Percentiles rank a stretch among this genome's conserved stretches.
Evolutionary conservation across 2,329 filamentous ascomycete species (phyloP).

Genomic region (Beauveria varroae): DNA sequence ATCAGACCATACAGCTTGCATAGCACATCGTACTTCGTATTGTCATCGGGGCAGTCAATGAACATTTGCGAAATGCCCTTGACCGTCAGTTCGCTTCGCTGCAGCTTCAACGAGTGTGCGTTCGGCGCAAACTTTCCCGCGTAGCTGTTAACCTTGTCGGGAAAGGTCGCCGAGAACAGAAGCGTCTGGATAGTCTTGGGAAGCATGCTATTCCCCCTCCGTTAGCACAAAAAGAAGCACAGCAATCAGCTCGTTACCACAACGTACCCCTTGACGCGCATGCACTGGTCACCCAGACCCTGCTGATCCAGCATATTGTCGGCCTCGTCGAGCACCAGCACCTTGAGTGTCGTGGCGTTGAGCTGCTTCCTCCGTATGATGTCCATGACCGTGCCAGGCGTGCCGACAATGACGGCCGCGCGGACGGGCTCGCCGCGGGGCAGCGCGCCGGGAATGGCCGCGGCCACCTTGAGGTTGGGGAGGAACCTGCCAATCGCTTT

Average conservation of each 20-base stretch:
- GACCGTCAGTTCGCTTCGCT: constrained; percentile 87
- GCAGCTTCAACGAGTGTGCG: constrained; percentile 79
- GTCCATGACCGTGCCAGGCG: constrained; percentile 87
- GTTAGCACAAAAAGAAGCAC: too few relatives aligned
- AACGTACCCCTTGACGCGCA: constrained; percentile 71
- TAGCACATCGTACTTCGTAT: constrained; percentile 79
- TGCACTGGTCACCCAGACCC: constrained; percentile 89
- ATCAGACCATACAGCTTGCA: constrained; percentile 93
- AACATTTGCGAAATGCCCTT: constrained; percentile 98
- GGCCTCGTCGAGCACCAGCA: constrained; percentile 90
- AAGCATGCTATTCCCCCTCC: constrained; percentile 50
- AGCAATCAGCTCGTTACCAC: not conserved
- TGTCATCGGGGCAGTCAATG: constrained; percentile 78
- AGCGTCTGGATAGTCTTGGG: constrained; percentile 75
- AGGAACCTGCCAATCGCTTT: constrained; percentile 79
- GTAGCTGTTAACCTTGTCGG: constrained; percentile 76
- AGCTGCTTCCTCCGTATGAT: constrained; percentile 71
- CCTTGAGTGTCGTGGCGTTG: constrained; percentile 62
- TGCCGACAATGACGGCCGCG: constrained; percentile 81
- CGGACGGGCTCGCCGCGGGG: constrained; percentile 61
- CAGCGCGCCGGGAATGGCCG: constrained; percentile 74
- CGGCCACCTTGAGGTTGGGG: constrained; percentile 64
- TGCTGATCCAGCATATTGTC: constrained; percentile 98
- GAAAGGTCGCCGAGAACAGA: constrained; percentile 92
- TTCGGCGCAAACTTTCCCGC: constrained; percentile 77